Evolutionary conservation across 1,284 basidiomycete species (phyloP), one percentile per base, ranked within the genome.

Genomic region (Naganishia albida): DNA sequence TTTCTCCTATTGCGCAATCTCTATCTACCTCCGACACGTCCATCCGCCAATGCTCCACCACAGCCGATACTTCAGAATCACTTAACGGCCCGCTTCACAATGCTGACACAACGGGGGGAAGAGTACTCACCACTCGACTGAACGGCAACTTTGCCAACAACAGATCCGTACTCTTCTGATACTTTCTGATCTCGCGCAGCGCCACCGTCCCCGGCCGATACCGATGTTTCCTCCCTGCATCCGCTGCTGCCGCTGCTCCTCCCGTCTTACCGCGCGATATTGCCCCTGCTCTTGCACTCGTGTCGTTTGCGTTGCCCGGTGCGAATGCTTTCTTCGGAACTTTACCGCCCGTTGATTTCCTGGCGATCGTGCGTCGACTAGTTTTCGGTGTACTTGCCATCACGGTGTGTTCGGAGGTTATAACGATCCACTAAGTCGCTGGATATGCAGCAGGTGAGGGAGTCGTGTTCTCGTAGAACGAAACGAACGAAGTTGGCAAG

Each of bases 81-180:
- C n/a, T n/a, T n/a, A n/a, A n/a, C 38, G 12, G 25, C 16, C 18
- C 13, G 30, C 28, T 26, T 44, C 52, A 16, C 20, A 15, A 30
- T 2, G 28, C 28, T 6, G 30, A 38, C 30, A 34, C 26, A 18
- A 30, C 43, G 26, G 12, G 12, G 16, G 7, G 34, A 34, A 20
- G 10, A 7, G 18, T 30, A 84, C 88, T 73, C 73, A 96, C 93
- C 72, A 96, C 82, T 71, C 93, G 88, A 53, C 91, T 89, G 77
- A 97, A 97, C 0, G 93, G 93, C 51, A 96, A 83, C 76, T 90
- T 93, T 70, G 86, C 85, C 68, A 97, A 81, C 65, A 96, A 80
- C 64, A 96, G 81, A 74, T 96, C 92, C 3, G 93, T 96, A 70
- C 85, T 88, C 77, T 91, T 93, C 79, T 97, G 93, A 78, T 94